These are phyloP conservation scores for Elaeagnus macrophylla DNA, from an alignment of 306 rosid species.

Conservation along the genomic window DNA sequence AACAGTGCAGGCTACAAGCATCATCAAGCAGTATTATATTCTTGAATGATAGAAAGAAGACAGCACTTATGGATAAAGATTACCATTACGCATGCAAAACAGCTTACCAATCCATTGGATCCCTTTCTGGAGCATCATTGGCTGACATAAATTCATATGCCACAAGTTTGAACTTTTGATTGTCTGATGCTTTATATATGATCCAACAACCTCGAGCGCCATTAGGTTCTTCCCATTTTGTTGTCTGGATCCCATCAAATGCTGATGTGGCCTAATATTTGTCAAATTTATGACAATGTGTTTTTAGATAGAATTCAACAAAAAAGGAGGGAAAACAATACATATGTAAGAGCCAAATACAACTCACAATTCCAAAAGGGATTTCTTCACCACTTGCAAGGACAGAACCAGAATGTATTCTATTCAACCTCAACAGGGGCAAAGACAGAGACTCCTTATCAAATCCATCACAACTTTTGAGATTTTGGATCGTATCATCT, in stretches of 20 bases:
- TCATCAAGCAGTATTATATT: too few relatives aligned
- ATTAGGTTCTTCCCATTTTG: conserved; percentile 95
- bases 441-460: conserved; percentile 39
- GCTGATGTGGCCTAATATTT: conserved; percentile 71
- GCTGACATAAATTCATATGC: conserved; percentile 96
- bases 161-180: conserved; percentile 54
- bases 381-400: conserved; percentile 83
- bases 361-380: conserved; percentile 91
- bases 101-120: conserved; percentile 86
- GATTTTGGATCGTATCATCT: conserved; percentile 44
- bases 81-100: neutral
- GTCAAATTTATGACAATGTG: conserved; percentile 14
- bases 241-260: conserved; percentile 60
- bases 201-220: conserved; percentile 95
- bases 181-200: conserved; percentile 39
- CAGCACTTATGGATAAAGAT: too few relatives aligned
- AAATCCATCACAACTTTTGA: conserved; percentile 44
- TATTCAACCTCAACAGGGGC: conserved; percentile 64
- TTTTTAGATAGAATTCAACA: conserved; percentile 9
- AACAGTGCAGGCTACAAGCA: too few relatives aligned
- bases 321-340: conserved; percentile 2
- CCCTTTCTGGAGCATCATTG: conserved; percentile 91
- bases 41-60: too few relatives aligned
- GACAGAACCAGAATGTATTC: conserved; percentile 87
- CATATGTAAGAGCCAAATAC: conserved; percentile 19